A percentile compares a stretch with the other conserved stretches of the same genome.
These are phyloP conservation scores for Teratosphaeria epicoccoides DNA, from an alignment of 2,329 filamentous ascomycete species.

Conservation along the genomic window DNA sequence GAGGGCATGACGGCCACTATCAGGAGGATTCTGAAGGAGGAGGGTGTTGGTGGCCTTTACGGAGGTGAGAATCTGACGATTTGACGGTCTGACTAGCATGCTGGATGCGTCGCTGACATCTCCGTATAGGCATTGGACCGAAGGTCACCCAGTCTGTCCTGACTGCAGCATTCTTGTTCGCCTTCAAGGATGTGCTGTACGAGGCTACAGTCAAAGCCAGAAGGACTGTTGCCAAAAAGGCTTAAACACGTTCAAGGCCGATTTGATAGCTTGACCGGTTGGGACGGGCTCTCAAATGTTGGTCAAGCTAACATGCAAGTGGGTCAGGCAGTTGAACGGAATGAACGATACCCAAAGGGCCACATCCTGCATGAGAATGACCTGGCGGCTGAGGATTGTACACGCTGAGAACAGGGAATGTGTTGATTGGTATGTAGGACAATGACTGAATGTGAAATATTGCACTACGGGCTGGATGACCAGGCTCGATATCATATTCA, in stretches of 20 bases:
- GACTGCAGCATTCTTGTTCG: constrained; percentile 91
- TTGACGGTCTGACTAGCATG: too few relatives aligned
- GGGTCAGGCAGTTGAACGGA: not conserved
- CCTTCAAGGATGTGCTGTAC: constrained; percentile 95
- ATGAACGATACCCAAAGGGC: not conserved
- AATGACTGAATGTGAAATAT: not conserved
- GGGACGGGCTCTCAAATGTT: too few relatives aligned
- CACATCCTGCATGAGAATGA: not conserved
- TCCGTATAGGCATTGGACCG: constrained; percentile 65
- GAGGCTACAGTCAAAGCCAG: constrained; percentile 64
- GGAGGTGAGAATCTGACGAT: constrained; percentile 54
- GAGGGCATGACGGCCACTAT: constrained; percentile 73
- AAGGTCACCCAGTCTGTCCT: constrained; percentile 96
- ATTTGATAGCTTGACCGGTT: too few relatives aligned
- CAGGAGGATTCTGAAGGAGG: constrained; percentile 68
- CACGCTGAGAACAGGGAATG: not conserved
- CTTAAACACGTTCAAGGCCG: not conserved
- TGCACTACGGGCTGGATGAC: not conserved
- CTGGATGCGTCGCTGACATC: not conserved
- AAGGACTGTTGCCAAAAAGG: constrained; percentile 9
- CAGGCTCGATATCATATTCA: not conserved
- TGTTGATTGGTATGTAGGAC: not conserved
- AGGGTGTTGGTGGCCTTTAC: constrained; percentile 87
- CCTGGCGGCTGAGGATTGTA: not conserved
- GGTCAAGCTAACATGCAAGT: not conserved